A percentile compares a stretch with the other conserved stretches of the same genome.
Conservation (phyloP, 306 rosid genomes). For the Sphenostylis stenocarpa region DNA sequence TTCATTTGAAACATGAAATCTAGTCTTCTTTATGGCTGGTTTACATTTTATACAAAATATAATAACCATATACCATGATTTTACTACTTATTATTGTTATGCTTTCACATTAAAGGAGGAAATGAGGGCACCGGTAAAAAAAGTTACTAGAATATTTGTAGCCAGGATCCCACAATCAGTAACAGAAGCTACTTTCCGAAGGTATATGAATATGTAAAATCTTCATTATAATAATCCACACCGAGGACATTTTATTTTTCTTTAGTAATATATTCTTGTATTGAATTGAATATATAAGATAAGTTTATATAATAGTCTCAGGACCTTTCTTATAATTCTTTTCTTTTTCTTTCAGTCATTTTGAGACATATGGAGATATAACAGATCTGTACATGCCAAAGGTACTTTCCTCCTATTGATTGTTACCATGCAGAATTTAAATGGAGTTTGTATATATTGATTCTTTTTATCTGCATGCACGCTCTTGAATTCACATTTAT, state of each 20-base stretch:
- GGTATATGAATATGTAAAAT: constrained; percentile 50
- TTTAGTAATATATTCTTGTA: not conserved
- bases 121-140: constrained; percentile 85
- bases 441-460: not conserved
- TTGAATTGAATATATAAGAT: not conserved
- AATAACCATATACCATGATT: not conserved
- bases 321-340: not conserved
- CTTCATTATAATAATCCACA: not conserved
- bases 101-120: constrained; percentile 71
- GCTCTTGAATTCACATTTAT: not conserved
- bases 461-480: not conserved
- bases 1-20: not conserved
- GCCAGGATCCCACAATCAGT: constrained; percentile 93
- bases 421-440: constrained; percentile 3
- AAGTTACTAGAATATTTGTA: constrained; percentile 91
- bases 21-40: constrained; percentile 16
- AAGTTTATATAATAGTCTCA: constrained; percentile 6
- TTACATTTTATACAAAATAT: not conserved
- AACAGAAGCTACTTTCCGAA: constrained; percentile 77
- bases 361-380: constrained; percentile 97
- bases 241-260: not conserved
- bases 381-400: constrained; percentile 97
- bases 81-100: constrained; percentile 26
- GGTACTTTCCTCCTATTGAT: constrained; percentile 49
- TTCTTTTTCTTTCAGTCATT: constrained; percentile 64